Percentiles rank a stretch among this genome's conserved stretches.
Conservation (phyloP, 257 asterid genomes). For the Verbascum thapsus region DNA sequence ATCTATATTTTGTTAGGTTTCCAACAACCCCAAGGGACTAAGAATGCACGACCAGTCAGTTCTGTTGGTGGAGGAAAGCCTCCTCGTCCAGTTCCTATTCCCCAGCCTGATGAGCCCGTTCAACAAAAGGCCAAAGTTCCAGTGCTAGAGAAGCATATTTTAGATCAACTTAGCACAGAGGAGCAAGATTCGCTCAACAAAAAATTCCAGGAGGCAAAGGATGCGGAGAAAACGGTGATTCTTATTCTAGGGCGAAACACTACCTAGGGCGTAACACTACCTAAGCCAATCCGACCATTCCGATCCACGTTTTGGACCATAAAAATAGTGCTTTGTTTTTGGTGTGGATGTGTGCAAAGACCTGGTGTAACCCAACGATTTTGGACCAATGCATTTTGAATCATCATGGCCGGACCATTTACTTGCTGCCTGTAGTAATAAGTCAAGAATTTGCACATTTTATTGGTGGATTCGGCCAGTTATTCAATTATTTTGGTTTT, state of each 20-base stretch:
- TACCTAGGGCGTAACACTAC: no score
- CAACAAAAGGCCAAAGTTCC: conserved; percentile 87
- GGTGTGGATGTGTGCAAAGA: no score
- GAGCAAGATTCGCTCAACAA: conserved; percentile 78
- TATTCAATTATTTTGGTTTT: background rate
- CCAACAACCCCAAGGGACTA: conserved; percentile 65
- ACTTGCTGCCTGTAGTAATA: background rate
- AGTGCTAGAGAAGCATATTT: conserved; percentile 82
- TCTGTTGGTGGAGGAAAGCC: conserved; percentile 71
- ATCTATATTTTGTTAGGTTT: conserved; percentile 49
- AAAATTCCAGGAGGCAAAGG: conserved; percentile 90
- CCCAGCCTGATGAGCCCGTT: conserved; percentile 70
- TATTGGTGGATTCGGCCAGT: conserved; percentile 8
- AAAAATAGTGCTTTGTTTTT: no score
- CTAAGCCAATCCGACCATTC: no score
- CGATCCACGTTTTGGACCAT: no score
- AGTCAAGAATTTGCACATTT: conserved; percentile 3
- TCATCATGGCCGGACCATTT: no score
- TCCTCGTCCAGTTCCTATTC: conserved; percentile 87
- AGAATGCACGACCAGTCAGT: conserved; percentile 46
- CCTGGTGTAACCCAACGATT: no score
- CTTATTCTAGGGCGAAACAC: background rate
- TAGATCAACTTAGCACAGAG: conserved; percentile 91
- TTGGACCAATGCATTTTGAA: no score
- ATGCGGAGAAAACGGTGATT: conserved; percentile 86